Conservation (phyloP, 169 alveolate genomes). For the Plasmodium relictum region DNA sequence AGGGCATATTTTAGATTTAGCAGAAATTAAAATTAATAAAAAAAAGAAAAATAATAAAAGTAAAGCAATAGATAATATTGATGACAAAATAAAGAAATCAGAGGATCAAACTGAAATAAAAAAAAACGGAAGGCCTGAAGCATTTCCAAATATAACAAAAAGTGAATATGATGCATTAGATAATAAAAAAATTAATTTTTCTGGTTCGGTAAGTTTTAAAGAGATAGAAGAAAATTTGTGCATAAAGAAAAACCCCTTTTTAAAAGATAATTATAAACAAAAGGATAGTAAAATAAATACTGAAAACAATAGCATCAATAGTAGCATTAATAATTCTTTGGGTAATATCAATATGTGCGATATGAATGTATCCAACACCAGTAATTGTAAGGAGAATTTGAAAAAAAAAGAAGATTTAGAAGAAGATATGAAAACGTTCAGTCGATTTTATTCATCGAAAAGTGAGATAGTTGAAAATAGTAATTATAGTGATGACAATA, state of each 20-base stretch:
- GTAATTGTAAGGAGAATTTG: too few relatives aligned
- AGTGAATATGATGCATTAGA: too few relatives aligned
- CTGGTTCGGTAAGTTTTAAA: neutral
- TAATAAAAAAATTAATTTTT: neutral
- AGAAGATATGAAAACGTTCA: too few relatives aligned
- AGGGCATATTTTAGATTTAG: slow-evolving; percentile 79
- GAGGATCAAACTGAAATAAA: slow-evolving; percentile 6
- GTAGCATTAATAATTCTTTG: too few relatives aligned
- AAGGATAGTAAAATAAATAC: too few relatives aligned
- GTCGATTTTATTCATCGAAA: too few relatives aligned
- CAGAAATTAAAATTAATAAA: slow-evolving; percentile 72
- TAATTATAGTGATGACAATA: neutral
- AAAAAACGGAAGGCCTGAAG: neutral
- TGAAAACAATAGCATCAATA: too few relatives aligned
- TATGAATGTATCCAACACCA: too few relatives aligned
- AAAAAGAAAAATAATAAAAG: slow-evolving; percentile 29
- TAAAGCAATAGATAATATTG: slow-evolving; percentile 40
- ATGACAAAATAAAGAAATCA: slow-evolving; percentile 9
- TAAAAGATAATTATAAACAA: neutral
- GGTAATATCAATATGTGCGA: too few relatives aligned
- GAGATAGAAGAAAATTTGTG: neutral
- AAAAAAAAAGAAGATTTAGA: too few relatives aligned
- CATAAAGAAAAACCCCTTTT: neutral
- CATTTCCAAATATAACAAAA: neutral
- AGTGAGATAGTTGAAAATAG: too few relatives aligned